Conservation (phyloP, 1,139 yeast species). For the Geotrichum citri-aurantii region DNA sequence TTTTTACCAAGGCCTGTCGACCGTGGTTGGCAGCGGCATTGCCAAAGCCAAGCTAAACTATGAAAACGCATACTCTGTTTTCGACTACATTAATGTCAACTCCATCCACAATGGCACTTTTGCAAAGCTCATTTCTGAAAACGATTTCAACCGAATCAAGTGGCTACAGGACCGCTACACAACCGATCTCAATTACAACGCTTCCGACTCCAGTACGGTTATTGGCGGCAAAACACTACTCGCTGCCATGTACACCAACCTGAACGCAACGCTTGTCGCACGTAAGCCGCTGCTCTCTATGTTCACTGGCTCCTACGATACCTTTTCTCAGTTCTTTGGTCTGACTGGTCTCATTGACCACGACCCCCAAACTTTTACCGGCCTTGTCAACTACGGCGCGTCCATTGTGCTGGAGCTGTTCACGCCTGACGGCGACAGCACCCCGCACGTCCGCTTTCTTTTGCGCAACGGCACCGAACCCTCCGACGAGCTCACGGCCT, state of each 20-base stretch:
- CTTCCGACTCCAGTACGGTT: conserved; percentile 30
- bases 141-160: conserved; percentile 32
- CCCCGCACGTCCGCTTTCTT: conserved; percentile 39
- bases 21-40: conserved; percentile 24
- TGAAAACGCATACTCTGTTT: conserved; percentile 38
- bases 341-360: conserved; percentile 33
- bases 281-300: conserved; percentile 38
- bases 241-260: conserved; percentile 33
- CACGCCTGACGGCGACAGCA: conserved; percentile 23
- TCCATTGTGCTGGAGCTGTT: conserved; percentile 41
- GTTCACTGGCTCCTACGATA: conserved; percentile 42
- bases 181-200: conserved; percentile 37
- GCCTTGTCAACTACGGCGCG: conserved; percentile 43
- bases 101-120: conserved; percentile 39
- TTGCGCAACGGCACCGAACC: conserved; percentile 42
- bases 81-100: conserved; percentile 39
- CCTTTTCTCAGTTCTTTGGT: conserved; percentile 39
- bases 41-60: conserved; percentile 34
- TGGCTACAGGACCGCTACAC: conserved; percentile 39
- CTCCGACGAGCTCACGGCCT: conserved; percentile 31
- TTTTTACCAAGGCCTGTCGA: conserved; percentile 36
- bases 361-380: conserved; percentile 35
- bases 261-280: conserved; percentile 35
- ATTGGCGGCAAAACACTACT: conserved; percentile 40
- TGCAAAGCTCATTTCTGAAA: conserved; percentile 31